These are phyloP conservation scores for Takashimella koratensis DNA, from an alignment of 1,284 basidiomycete genomes.

Conservation along the genomic window DNA sequence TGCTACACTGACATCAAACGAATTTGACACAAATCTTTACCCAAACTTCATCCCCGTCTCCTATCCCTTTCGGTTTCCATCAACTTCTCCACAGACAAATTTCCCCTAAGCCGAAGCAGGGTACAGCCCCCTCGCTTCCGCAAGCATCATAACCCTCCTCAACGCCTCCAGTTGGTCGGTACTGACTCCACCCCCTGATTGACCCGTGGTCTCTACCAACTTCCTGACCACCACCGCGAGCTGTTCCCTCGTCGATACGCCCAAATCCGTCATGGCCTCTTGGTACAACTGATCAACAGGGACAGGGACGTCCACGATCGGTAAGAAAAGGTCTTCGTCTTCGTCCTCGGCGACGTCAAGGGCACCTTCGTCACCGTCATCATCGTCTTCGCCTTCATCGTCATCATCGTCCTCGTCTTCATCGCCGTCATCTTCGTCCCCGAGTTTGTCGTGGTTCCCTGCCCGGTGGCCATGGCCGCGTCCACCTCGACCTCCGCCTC, in stretches of 20 bases:
- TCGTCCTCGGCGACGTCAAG: constrained; percentile 73
- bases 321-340: constrained; percentile 37
- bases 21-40: too few species aligned
- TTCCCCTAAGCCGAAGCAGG: not conserved
- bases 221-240: constrained; percentile 10
- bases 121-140: constrained; percentile 7
- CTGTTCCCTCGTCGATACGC: constrained; percentile 10
- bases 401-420: not conserved
- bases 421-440: not conserved
- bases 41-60: too few species aligned
- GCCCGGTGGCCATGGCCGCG: not conserved
- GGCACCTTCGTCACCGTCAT: constrained; percentile 10
- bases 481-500: too few species aligned
- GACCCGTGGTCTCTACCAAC: constrained; percentile 10
- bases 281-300: constrained; percentile 17
- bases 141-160: constrained; percentile 11
- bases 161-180: constrained; percentile 15
- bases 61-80: too few species aligned
- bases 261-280: constrained; percentile 14
- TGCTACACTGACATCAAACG: too few species aligned
- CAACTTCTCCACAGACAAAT: too few species aligned
- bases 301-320: constrained; percentile 37
- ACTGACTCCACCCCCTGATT: constrained; percentile 3
- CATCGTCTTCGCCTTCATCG: not conserved
- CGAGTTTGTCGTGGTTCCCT: not conserved